Evolutionary conservation across 306 rosid species (phyloP).

Genomic region (Malus orientalis): DNA sequence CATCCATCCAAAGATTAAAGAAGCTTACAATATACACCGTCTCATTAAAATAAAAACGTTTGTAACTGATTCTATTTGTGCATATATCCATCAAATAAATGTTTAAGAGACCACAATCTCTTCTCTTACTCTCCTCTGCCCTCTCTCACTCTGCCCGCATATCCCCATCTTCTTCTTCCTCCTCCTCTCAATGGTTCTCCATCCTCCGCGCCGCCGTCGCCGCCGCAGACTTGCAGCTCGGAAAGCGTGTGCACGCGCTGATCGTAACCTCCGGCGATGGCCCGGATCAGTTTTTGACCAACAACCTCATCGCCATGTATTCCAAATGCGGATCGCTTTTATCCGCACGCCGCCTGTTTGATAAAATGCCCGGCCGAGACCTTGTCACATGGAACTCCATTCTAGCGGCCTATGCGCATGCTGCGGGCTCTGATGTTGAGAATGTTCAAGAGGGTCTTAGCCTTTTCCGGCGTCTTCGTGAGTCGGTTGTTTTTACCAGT

Average conservation of each 20-base stretch:
- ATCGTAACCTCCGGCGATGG: slow-evolving; percentile 37
- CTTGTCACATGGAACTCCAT: slow-evolving; percentile 82
- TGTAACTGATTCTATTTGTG: no score
- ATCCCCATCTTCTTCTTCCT: slow-evolving; percentile 3
- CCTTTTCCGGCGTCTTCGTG: slow-evolving; percentile 52
- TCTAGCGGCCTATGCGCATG: slow-evolving; percentile 49
- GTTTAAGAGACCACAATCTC: not conserved
- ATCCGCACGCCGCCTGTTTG: slow-evolving; percentile 64
- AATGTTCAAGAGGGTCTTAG: slow-evolving; percentile 37
- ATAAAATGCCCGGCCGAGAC: slow-evolving; percentile 43
- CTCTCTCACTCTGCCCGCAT: not conserved
- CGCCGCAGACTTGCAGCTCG: slow-evolving; percentile 43
- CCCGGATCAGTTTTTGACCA: slow-evolving; percentile 42
- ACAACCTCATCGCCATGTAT: slow-evolving; percentile 74
- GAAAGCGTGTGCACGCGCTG: slow-evolving; percentile 51
- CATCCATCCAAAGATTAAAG: no score
- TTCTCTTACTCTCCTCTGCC: not conserved
- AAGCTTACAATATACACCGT: no score
- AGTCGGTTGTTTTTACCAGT: slow-evolving; percentile 31
- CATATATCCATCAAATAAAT: not conserved
- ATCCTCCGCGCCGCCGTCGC: slow-evolving; percentile 57
- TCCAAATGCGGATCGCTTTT: slow-evolving; percentile 51
- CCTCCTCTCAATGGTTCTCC: slow-evolving; percentile 52
- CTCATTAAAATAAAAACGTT: no score
- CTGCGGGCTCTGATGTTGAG: slow-evolving; percentile 19